Conservation (phyloP, 2,329 filamentous ascomycete genomes). For the Trichoderma cornu-damae region DNA sequence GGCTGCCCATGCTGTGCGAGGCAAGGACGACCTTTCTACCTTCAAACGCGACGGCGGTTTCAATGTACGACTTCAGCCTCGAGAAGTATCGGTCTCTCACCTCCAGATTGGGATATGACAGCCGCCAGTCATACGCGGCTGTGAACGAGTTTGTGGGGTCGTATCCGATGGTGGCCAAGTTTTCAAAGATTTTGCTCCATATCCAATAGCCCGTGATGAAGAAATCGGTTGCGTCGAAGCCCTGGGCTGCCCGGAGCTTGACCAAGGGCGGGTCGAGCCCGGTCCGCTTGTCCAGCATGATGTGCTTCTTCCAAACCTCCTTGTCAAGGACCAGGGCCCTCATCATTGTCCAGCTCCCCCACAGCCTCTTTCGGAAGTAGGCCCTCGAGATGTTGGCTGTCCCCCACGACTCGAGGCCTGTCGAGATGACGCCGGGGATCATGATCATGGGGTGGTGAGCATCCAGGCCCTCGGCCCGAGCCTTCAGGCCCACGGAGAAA, state of each 20-base stretch:
- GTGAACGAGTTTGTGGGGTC: slow-evolving; percentile 74
- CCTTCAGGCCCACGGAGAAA: slow-evolving; percentile 83
- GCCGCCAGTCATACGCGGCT: slow-evolving; percentile 81
- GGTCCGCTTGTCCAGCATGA: slow-evolving; percentile 91
- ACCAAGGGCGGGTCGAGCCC: slow-evolving; percentile 86
- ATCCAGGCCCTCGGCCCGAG: slow-evolving; percentile 70
- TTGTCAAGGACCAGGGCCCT: slow-evolving; percentile 88
- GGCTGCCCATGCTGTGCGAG: slow-evolving; percentile 96
- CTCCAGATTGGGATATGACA: slow-evolving; percentile 87
- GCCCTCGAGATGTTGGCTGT: slow-evolving; percentile 77
- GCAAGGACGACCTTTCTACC: slow-evolving; percentile 78
- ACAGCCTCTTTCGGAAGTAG: slow-evolving; percentile 90
- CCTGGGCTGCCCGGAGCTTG: slow-evolving; percentile 88
- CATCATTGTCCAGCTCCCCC: slow-evolving; percentile 99
- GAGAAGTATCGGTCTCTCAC: slow-evolving; percentile 91
- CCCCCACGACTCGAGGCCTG: slow-evolving; percentile 93
- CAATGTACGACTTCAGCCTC: slow-evolving; percentile 82
- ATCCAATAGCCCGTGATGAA: slow-evolving; percentile 94
- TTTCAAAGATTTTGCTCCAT: slow-evolving; percentile 98
- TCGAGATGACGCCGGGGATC: slow-evolving; percentile 97
- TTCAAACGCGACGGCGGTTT: slow-evolving; percentile 68
- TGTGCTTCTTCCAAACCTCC: slow-evolving; percentile 88
- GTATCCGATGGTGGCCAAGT: slow-evolving; percentile 91
- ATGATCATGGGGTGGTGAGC: slow-evolving; percentile 90
- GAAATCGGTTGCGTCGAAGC: slow-evolving; percentile 97